A percentile compares a stretch with the other conserved stretches of the same genome.
Evolutionary conservation across 2,329 filamentous ascomycete species (phyloP).

Genomic region (Epichloe typhina): DNA sequence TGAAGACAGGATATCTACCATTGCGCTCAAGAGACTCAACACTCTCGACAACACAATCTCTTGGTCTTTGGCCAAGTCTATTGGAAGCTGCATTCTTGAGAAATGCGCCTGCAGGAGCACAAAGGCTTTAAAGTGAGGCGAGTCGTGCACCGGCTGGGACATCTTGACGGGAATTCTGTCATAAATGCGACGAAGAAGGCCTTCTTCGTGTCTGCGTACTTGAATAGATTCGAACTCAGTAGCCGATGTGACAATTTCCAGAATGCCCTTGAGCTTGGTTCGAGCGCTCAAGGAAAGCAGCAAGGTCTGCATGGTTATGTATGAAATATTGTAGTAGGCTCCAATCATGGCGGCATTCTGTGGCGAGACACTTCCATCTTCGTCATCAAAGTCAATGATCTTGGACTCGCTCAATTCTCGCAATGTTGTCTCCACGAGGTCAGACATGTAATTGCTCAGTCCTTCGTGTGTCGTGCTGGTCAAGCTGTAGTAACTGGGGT

Average conservation of each 20-base stretch:
- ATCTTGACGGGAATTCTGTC: slow-evolving; percentile 93
- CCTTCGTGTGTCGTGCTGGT: slow-evolving; percentile 82
- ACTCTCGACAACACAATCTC: slow-evolving; percentile 76
- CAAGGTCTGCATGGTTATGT: slow-evolving; percentile 98
- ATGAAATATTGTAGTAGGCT: slow-evolving; percentile 98
- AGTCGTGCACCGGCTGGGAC: slow-evolving; percentile 72
- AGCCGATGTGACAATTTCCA: slow-evolving; percentile 93
- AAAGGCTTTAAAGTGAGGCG: slow-evolving; percentile 97
- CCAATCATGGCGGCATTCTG: slow-evolving; percentile 97
- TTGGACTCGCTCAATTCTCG: slow-evolving; percentile 86
- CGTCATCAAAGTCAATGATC: slow-evolving; percentile 90
- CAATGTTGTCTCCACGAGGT: slow-evolving; percentile 83
- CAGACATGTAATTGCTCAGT: slow-evolving; percentile 86
- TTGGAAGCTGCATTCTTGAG: slow-evolving; percentile 88
- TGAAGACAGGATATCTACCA: slow-evolving; percentile 88
- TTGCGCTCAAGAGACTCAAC: slow-evolving; percentile 76
- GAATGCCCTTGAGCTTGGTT: slow-evolving; percentile 91
- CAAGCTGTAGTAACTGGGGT: slow-evolving; percentile 91
- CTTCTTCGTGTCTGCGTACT: slow-evolving; percentile 84
- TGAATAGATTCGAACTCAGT: slow-evolving; percentile 94
- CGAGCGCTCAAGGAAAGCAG: slow-evolving; percentile 75
- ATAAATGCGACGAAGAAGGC: slow-evolving; percentile 80
- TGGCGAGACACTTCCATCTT: slow-evolving; percentile 78
- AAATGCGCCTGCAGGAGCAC: slow-evolving; percentile 97
- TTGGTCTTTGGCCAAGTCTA: slow-evolving; percentile 92